Evolutionary conservation across 352 stramenopile genomes (phyloP), one percentile per base, ranked within the genome.

Genomic region (Phytopythium ostracodes): DNA sequence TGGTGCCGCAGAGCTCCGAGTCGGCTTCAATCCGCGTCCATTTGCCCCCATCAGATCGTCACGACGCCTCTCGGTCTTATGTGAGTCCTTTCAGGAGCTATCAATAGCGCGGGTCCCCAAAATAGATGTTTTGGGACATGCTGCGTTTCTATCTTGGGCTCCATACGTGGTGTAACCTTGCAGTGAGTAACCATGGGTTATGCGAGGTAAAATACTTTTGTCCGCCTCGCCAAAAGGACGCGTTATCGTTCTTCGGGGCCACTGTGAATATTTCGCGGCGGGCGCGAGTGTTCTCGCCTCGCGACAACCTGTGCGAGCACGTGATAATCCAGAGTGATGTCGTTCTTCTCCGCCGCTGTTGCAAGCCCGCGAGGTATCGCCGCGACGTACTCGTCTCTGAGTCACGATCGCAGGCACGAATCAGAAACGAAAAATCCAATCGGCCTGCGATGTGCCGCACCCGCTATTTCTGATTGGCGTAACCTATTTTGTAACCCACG

Each of bases 401-500:
- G 29, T 33, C 7, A 38, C 3, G 10, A 38, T 38, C 33, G 33
- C 33, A 38, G 5, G 6, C 38, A 44, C 15, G 15, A 44, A 44
- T 7, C 18, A 22, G 38, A n/a, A 18, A 1, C 38, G 38, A 44
- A 44, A 44, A 44, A 25, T 49, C 42, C 18, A 38, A 38, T 38
- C 29, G 29, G 33, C 33, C 33, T 38, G 33, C 38, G 17, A 44
- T 44, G 2, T 44, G 36, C 38, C 17, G 38, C 38, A 15, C 4
- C 12, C 14, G 38, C 38, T 44, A 44, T 47, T 47, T 47, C 40
- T 47, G 18, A 24, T 24, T 24, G 15, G 18, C 10, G 44, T 25
- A 7, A 40, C 29, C 18, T 31, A n/a, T 43, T 57, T 57, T 57
- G 29, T 57, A 57, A 57, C 51, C 51, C 51, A 57, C 33, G 20